These are phyloP conservation scores for Phytophthora sp. DNA, from an alignment of 352 stramenopile genomes.

Conservation along the genomic window DNA sequence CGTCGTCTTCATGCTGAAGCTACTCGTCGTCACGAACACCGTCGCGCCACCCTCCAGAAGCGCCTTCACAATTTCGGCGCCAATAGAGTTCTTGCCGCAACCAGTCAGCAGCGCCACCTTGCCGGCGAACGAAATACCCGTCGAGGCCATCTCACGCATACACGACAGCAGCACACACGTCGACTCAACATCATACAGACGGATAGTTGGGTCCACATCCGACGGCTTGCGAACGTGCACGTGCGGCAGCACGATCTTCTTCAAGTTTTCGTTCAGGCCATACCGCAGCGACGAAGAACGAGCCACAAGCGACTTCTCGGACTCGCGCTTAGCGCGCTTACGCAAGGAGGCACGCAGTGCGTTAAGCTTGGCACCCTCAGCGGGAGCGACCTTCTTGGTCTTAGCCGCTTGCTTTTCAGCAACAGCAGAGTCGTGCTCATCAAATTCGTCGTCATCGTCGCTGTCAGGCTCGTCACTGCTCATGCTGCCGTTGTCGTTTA, in stretches of 20 bases:
- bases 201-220: constrained; percentile 77
- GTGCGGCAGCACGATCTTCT: constrained; percentile 71
- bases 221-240: constrained; percentile 82
- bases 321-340: constrained; percentile 44
- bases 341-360: constrained; percentile 63
- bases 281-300: constrained; percentile 55
- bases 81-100: constrained; percentile 87
- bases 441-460: too few relatives aligned
- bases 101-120: constrained; percentile 89
- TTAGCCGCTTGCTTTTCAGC: constrained; percentile 15
- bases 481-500: too few relatives aligned
- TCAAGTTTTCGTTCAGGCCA: constrained; percentile 67
- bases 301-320: constrained; percentile 45
- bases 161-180: constrained; percentile 80
- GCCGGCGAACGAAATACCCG: constrained; percentile 82
- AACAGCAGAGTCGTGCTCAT: constrained; percentile 23
- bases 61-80: constrained; percentile 82
- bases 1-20: constrained; percentile 65
- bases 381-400: constrained; percentile 39
- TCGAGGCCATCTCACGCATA: constrained; percentile 87
- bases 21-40: constrained; percentile 87
- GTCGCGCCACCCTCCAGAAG: constrained; percentile 86
- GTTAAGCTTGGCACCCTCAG: constrained; percentile 61
- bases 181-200: constrained; percentile 82
- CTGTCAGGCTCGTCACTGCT: too few relatives aligned